Evolutionary conservation across 1,284 basidiomycete genomes (phyloP).

Genomic region (Porodaedalea pini): DNA sequence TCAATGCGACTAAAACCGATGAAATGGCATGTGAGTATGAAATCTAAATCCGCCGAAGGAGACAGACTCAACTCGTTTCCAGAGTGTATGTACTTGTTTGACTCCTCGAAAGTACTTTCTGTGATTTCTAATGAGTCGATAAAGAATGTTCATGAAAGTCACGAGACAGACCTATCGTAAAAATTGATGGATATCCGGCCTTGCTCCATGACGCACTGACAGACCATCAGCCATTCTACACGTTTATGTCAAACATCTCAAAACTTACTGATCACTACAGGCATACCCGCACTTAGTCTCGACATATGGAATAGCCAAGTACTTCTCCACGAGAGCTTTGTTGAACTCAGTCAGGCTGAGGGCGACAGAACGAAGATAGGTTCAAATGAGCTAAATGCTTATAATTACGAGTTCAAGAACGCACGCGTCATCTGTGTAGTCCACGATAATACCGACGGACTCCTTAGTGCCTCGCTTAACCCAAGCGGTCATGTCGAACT

Average conservation of each 20-base stretch:
- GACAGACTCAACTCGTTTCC: conserved; percentile 60
- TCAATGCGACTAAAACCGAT: conserved; percentile 62
- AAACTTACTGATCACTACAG: conserved; percentile 82
- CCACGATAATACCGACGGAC: conserved; percentile 87
- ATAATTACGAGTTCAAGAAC: conserved; percentile 21
- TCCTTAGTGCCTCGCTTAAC: conserved; percentile 87
- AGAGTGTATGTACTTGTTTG: conserved; percentile 82
- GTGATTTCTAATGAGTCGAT: conserved; percentile 22
- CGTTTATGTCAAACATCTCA: conserved; percentile 23
- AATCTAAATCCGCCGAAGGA: conserved; percentile 21
- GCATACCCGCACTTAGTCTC: conserved; percentile 91
- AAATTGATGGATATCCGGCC: conserved; percentile 80
- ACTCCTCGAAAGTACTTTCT: conserved; percentile 73
- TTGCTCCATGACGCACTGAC: conserved; percentile 80
- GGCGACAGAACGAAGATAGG: conserved; percentile 16
- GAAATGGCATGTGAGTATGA: conserved; percentile 16
- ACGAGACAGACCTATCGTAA: conserved; percentile 65
- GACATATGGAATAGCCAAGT: conserved; percentile 75
- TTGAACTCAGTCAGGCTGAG: conserved; percentile 77
- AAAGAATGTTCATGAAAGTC: conserved; percentile 18
- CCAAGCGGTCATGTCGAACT: conserved; percentile 97
- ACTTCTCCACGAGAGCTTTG: conserved; percentile 69
- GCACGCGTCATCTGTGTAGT: conserved; percentile 74
- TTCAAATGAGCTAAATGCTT: background rate
- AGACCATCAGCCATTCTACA: background rate